These are phyloP conservation scores for Leccinum incarnatum DNA, from an alignment of 768 basidiomycete species.

Conservation along the genomic window DNA sequence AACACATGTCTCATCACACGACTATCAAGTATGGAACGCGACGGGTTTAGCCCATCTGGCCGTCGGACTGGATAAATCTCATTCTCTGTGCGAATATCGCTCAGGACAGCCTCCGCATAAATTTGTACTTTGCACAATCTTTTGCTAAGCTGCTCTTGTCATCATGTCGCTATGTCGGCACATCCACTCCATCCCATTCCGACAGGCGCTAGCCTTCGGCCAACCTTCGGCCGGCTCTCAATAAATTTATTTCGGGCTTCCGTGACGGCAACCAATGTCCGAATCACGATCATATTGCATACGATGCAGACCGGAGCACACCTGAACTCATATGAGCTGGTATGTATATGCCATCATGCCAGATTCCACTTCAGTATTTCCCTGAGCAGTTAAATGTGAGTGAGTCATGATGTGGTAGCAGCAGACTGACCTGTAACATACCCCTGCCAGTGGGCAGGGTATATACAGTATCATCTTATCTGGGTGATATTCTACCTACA, in stretches of 20 bases:
- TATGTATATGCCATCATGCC: neutral
- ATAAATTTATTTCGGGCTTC: neutral
- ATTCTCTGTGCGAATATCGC: neutral
- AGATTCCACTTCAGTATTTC: neutral
- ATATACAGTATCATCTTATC: neutral
- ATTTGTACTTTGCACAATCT: neutral
- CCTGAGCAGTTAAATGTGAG: too few relatives aligned
- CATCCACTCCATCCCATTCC: neutral
- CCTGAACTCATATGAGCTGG: neutral
- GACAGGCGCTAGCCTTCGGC: neutral
- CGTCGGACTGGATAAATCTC: neutral
- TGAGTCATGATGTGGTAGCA: neutral
- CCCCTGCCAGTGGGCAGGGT: neutral
- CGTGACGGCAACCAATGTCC: neutral
- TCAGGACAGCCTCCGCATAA: neutral
- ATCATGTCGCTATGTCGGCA: neutral
- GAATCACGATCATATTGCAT: neutral
- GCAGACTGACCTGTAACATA: neutral
- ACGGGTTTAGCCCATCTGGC: neutral
- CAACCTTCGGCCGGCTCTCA: neutral
- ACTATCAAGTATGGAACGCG: neutral
- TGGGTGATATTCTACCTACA: neutral
- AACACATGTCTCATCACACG: neutral
- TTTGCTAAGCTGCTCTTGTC: neutral
- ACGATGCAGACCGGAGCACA: neutral